Conservation (phyloP, 2,329 filamentous ascomycete species). For the Nannizziopsis arthrosporioides region DNA sequence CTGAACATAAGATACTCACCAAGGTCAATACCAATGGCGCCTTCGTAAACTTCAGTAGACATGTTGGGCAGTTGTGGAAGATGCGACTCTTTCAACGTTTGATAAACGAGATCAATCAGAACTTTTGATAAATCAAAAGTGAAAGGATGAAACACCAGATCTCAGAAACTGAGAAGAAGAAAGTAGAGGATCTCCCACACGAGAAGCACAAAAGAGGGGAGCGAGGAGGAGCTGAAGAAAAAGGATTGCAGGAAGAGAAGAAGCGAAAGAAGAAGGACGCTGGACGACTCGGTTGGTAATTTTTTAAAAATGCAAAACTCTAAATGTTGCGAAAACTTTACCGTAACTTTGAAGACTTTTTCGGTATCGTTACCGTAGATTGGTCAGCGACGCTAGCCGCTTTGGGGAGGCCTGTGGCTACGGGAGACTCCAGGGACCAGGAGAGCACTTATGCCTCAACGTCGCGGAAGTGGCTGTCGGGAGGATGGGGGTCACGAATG, state of each 20-base stretch:
- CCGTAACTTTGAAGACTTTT: slow-evolving; percentile 7
- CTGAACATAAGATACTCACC: slow-evolving; percentile 46
- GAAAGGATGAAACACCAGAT: slow-evolving; percentile 4
- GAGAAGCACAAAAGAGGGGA: slow-evolving; percentile 4
- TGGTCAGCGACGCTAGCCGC: background rate
- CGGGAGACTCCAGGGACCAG: background rate
- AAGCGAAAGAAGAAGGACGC: slow-evolving; percentile 1
- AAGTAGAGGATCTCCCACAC: slow-evolving; percentile 7
- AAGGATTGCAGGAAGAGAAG: background rate
- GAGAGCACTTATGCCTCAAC: no score
- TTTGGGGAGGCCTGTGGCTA: background rate
- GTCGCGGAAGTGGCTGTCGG: no score
- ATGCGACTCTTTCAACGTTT: slow-evolving; percentile 19
- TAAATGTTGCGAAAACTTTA: slow-evolving; percentile 6
- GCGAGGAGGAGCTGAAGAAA: slow-evolving; percentile 1
- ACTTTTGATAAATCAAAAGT: slow-evolving; percentile 8
- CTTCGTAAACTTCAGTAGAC: slow-evolving; percentile 97
- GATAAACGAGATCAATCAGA: slow-evolving; percentile 12
- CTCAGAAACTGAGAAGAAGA: slow-evolving; percentile 3
- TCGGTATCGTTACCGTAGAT: slow-evolving; percentile 8
- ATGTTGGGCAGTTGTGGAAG: slow-evolving; percentile 45
- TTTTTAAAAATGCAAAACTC: slow-evolving; percentile 9
- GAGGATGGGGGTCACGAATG: no score
- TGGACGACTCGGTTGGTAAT: background rate
- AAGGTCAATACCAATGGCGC: slow-evolving; percentile 99